Evolutionary conservation across 1,284 basidiomycete genomes (phyloP).

Genomic region (Cystobasidiaceae sp.): DNA sequence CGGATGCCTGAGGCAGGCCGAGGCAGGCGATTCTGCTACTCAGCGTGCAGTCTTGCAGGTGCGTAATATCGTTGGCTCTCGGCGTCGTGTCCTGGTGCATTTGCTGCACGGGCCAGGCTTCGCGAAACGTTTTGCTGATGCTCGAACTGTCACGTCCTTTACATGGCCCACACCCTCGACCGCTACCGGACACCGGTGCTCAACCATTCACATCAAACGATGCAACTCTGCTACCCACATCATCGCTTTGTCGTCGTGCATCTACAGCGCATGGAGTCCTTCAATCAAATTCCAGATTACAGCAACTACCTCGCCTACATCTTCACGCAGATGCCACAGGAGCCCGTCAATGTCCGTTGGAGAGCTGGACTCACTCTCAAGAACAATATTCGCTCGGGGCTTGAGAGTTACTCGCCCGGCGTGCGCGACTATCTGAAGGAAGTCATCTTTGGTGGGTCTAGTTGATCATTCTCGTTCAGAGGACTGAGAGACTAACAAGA

Average conservation of each 20-base stretch:
- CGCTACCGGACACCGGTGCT: too few species aligned
- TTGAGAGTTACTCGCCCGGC: slow-evolving; percentile 61
- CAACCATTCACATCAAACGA: too few species aligned
- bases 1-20: slow-evolving; percentile 53
- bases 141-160: too few species aligned
- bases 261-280: background rate
- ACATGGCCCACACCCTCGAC: too few species aligned
- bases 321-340: slow-evolving; percentile 69
- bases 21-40: slow-evolving; percentile 38
- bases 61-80: slow-evolving; percentile 30
- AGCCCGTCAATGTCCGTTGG: slow-evolving; percentile 84
- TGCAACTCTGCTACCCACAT: too few species aligned
- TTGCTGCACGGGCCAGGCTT: too few species aligned
- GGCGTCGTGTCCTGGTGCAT: background rate
- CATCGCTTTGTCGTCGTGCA: too few species aligned
- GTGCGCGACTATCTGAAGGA: slow-evolving; percentile 74
- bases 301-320: slow-evolving; percentile 95
- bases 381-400: slow-evolving; percentile 64
- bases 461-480: background rate
- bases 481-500: background rate
- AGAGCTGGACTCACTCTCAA: slow-evolving; percentile 96
- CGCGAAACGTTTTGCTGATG: slow-evolving; percentile 1
- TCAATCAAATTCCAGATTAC: slow-evolving; percentile 58
- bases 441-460: slow-evolving; percentile 58
- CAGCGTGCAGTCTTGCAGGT: slow-evolving; percentile 50